These are phyloP conservation scores for Citrus maxima DNA, from an alignment of 345 rosid genomes.

Conservation along the genomic window DNA sequence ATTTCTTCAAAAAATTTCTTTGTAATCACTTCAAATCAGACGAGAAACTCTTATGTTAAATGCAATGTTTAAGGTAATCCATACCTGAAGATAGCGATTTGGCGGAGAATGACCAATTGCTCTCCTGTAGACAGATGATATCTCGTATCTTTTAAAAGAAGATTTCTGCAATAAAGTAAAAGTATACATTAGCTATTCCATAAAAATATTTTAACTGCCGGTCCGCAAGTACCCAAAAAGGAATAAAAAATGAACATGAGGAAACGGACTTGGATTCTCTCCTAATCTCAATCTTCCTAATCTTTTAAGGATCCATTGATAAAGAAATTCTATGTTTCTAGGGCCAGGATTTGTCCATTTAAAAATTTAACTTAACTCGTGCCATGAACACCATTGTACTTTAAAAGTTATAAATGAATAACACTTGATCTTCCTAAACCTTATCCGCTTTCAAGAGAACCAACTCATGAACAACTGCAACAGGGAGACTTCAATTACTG, in stretches of 20 bases:
- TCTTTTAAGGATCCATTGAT: background rate
- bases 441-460: background rate
- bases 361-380: background rate
- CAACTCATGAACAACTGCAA: background rate
- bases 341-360: background rate
- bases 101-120: constrained; percentile 97
- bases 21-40: background rate
- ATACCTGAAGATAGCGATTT: constrained; percentile 82
- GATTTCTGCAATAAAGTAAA: constrained; percentile 52
- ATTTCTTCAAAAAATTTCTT: background rate
- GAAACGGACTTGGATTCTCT: background rate
- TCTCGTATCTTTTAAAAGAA: constrained; percentile 84
- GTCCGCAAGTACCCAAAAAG: background rate
- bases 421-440: background rate
- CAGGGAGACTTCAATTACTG: background rate
- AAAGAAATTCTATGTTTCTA: background rate
- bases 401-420: too few species aligned
- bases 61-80: background rate
- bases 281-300: background rate
- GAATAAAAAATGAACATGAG: background rate
- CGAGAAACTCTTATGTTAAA: background rate
- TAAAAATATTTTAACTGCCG: background rate
- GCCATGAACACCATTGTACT: too few species aligned
- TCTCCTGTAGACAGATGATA: constrained; percentile 78
- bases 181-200: constrained; percentile 3